Evolutionary conservation across 2,329 filamentous ascomycete genomes (phyloP), one percentile per base, ranked within the genome.

Genomic region (Colletotrichum sp.): DNA sequence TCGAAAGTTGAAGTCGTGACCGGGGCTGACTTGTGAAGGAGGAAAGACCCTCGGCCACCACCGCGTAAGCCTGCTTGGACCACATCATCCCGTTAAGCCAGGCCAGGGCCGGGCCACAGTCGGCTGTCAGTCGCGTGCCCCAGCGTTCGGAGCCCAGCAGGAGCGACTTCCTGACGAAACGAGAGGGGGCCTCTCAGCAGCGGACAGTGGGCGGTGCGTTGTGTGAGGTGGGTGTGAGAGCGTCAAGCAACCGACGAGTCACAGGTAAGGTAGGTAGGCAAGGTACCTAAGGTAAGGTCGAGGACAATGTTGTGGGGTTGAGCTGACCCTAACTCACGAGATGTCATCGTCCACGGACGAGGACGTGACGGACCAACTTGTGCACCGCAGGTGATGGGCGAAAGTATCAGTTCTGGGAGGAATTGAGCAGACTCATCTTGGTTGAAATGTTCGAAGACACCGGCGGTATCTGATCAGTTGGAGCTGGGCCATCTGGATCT

Each of bases 41-140:
- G 44, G 44, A 52, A 52, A 52, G 44, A 52, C 44, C 44, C 44
- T 27, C 55, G 69, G 34, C 44, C 48, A 60, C 32, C n/a, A 52
- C 44, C 44, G 44, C 44, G 44, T 65, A 19, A 34, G 27, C 34
- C 44, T 55, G 19, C 39, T 68, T 57, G 65, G 27, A 57, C 34
- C 28, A n/a, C 22, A 19, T 36, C 32, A 32, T n/a, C 36, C 48
- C 52, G 28, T 34, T 60, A 32, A 61, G 59, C 32, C 34, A 72
- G 36, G 19, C 69, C 69, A 57, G 48, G 48, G 57, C 27, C 32
- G 11, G 36, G 36, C 36, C 48, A 39, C 55, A 25, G 55, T 48
- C 28, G 63, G 57, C 63, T 72, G 63, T 57, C 73, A 75, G 69
- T 75, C 57, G 73, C 63, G 55, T 75, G 73, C 72, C 36, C 32